These are phyloP conservation scores for Magnaporthales sp. DNA, from an alignment of 2,329 filamentous ascomycete species.

Conservation along the genomic window DNA sequence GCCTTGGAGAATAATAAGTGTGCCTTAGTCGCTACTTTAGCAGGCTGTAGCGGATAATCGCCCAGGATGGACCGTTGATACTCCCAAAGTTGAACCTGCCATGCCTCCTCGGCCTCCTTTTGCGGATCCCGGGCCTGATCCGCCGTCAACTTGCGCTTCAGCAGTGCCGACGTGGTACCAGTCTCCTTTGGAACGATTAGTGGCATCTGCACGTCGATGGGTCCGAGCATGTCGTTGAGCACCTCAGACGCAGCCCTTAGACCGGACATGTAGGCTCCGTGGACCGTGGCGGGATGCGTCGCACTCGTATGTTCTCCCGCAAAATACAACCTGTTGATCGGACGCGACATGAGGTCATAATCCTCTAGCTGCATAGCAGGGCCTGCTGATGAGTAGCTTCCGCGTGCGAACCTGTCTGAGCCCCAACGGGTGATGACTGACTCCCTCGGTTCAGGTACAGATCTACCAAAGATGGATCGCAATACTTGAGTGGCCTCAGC, in stretches of 20 bases:
- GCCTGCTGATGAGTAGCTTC: constrained; percentile 91
- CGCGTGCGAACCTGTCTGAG: constrained; percentile 80
- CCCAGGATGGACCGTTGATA: constrained; percentile 54
- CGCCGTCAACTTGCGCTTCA: constrained; percentile 43
- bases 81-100: constrained; percentile 45
- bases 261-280: constrained; percentile 91
- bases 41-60: constrained; percentile 63
- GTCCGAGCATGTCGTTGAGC: constrained; percentile 69
- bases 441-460: constrained; percentile 72
- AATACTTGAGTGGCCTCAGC: constrained; percentile 73
- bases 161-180: constrained; percentile 4
- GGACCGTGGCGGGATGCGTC: constrained; percentile 92
- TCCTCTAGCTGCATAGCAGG: constrained; percentile 75
- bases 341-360: constrained; percentile 82
- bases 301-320: constrained; percentile 94
- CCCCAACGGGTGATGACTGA: constrained; percentile 89
- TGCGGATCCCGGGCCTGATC: constrained; percentile 15
- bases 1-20: constrained; percentile 85
- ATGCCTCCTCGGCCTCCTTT: constrained; percentile 44
- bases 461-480: constrained; percentile 61
- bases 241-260: constrained; percentile 84
- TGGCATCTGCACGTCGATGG: constrained; percentile 67
- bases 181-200: constrained; percentile 59
- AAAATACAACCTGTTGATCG: constrained; percentile 65
- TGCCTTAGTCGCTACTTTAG: constrained; percentile 69